Conservation (phyloP, 331 rosid species). For the Acacia pycnantha region DNA sequence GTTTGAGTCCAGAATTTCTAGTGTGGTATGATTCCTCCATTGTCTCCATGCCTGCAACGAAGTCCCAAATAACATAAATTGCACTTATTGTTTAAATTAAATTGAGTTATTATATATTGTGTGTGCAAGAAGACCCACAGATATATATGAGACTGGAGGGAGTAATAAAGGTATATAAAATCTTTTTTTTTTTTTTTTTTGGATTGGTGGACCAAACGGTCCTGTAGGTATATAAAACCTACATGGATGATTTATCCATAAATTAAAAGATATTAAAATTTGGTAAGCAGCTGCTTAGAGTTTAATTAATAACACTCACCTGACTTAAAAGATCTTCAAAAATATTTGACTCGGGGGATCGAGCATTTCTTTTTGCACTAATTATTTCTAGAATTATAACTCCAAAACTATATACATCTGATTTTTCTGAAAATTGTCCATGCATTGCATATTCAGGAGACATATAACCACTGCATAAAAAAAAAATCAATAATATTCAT, state of each 20-base stretch:
- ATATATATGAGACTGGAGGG: not conserved
- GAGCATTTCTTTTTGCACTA: constrained; percentile 39
- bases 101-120: too few species aligned
- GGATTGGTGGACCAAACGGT: too few species aligned
- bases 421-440: too few species aligned
- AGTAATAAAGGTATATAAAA: not conserved
- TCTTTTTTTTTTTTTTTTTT: too few species aligned
- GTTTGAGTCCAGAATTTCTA: constrained; percentile 35
- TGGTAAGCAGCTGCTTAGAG: not conserved
- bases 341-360: constrained; percentile 24
- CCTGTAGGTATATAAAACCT: too few species aligned
- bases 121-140: not conserved
- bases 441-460: too few species aligned
- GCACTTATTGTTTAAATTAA: too few species aligned
- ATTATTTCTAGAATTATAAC: constrained; percentile 46
- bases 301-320: constrained; percentile 33
- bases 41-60: constrained; percentile 44
- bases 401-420: too few species aligned
- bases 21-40: constrained; percentile 34
- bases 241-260: not conserved
- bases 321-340: constrained; percentile 40
- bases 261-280: too few species aligned
- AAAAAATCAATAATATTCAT: too few species aligned
- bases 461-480: too few species aligned
- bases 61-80: not conserved